Evolutionary conservation across 352 stramenopile genomes (phyloP), one percentile per base, ranked within the genome.

Genomic region (Phytophthora macrochlamydospora): DNA sequence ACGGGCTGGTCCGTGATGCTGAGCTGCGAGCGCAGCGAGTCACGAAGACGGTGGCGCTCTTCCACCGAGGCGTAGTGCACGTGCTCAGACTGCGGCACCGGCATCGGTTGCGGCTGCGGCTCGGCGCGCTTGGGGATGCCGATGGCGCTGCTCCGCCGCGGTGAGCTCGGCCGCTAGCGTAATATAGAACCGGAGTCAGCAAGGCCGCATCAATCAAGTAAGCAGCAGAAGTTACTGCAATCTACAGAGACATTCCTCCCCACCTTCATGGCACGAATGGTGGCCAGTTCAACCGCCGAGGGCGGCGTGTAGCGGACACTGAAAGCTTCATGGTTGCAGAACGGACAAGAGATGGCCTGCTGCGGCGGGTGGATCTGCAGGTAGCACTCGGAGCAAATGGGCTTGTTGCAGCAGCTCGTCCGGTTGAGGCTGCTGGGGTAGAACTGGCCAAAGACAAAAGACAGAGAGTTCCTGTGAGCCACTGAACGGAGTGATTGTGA

Each of bases 281-380:
- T 76, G 0, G 75, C 72, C 3, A 88, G 43, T 50, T 89, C 83
- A 31, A 83, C 62, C 14, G 71, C 63, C 2, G 80, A 66, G 0
- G 81, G 78, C 14, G 76, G 63, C 46, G 73, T 66, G 66, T 93
- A 91, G 18, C 69, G 75, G 46, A 91, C 59, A 14, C 57, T 66
- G 54, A 95, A 91, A 6, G 58, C 71, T 24, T 92, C 81, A 7
- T 77, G 67, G 46, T 93, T 93, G 70, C 87, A 95, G 75, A 93
- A 95, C 31, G 87, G 87, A 59, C 87, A 95, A 64, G 83, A 65
- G 60, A 88, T 84, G 31, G 59, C 14, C 24, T 85, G 83, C 32
- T 85, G 65, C 7, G 79, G 79, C 2, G 79, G 79, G 4, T 78
- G 80, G 66, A 88, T 85, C 73, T 88, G 79, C 14, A 88, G 61